phyloP scores from a whole-genome alignment of 2,329 filamentous ascomycete species.

The Fusarium irregulare region DNA sequence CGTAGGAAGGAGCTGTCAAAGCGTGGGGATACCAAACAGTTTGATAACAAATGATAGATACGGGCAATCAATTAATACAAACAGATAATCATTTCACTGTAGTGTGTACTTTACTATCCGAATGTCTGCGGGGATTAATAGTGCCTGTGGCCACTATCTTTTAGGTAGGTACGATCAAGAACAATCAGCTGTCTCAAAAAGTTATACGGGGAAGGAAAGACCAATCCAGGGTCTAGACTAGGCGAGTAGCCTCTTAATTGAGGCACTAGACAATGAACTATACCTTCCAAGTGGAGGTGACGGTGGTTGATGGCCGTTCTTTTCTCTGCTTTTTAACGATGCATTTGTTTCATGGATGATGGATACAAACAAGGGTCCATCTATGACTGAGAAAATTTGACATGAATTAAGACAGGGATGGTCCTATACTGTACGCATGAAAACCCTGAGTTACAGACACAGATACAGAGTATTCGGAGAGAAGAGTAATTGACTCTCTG shows the following conservation, averaged over 20 bases:
- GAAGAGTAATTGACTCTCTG: background rate
- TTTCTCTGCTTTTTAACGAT: background rate
- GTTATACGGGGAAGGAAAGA: background rate
- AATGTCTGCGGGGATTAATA: slow-evolving; percentile 13
- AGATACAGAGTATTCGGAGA: background rate
- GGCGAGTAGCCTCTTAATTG: slow-evolving; percentile 8
- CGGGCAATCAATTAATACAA: slow-evolving; percentile 13
- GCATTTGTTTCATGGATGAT: slow-evolving; percentile 26
- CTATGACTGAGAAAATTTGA: background rate
- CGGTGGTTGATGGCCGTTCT: slow-evolving; percentile 32
- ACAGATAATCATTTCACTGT: background rate
- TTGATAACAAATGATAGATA: slow-evolving; percentile 8
- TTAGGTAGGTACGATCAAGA: background rate
- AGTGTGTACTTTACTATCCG: background rate
- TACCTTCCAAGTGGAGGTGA: slow-evolving; percentile 5
- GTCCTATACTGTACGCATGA: background rate
- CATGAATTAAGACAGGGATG: background rate
- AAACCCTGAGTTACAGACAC: background rate
- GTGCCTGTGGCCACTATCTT: background rate
- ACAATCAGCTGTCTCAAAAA: background rate
- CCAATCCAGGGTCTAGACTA: background rate
- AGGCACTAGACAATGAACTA: background rate
- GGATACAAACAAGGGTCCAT: slow-evolving; percentile 24
- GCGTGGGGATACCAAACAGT: background rate
- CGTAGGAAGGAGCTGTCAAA: slow-evolving; percentile 8